Evolutionary conservation across 2,329 filamentous ascomycete genomes (phyloP), one percentile per base, ranked within the genome.

Genomic region (Nothophaeocryptopus gaeumannii): DNA sequence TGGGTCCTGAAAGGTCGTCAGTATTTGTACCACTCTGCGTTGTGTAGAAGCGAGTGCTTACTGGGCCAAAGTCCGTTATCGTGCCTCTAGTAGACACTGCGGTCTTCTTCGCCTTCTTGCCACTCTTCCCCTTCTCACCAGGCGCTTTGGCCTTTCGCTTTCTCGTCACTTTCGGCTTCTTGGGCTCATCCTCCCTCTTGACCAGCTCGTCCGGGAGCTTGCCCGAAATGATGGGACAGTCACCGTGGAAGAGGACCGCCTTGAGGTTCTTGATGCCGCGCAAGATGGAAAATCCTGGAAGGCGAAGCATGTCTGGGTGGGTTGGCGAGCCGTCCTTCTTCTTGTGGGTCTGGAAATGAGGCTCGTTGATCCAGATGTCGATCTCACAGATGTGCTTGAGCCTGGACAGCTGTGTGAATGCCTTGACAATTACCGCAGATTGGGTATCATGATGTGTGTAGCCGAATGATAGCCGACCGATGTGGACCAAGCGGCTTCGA

Each of bases 331-430:
- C 34, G 14, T 38, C 37, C 8, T 10, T 20, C 8, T 38, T 46
- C 16, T 30, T 31, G 5, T 15, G 13, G 11, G n/a, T 39, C 12
- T 32, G 33, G 44, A 41, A 55, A 5, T 38, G 5, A 8, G 14
- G 10, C 34, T 55, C 49, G 15, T 47, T 12, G 30, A 55, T 44
- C 34, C 31, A 41, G 33, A 55, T 43, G 12, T 55, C 52, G 10
- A 55, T 33, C 36, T 48, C 37, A 5, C 34, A 32, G 9, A 55
- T 48, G n/a, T 39, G 13, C 8, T 40, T 7, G 11, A 51, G 34
- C 8, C 33, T 33, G 12, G 32, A 39, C 32, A 55, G 39, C 7
- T 46, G 9, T 35, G 46, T 46, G 40, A 51, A 44, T 5, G 41
- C 45, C 32, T 37, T 40, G 1, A n/a, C 39, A 4, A 35, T 5